Conservation (phyloP, 495 filamentous ascomycete genomes). For the Friedmanniomyces simplex region DNA sequence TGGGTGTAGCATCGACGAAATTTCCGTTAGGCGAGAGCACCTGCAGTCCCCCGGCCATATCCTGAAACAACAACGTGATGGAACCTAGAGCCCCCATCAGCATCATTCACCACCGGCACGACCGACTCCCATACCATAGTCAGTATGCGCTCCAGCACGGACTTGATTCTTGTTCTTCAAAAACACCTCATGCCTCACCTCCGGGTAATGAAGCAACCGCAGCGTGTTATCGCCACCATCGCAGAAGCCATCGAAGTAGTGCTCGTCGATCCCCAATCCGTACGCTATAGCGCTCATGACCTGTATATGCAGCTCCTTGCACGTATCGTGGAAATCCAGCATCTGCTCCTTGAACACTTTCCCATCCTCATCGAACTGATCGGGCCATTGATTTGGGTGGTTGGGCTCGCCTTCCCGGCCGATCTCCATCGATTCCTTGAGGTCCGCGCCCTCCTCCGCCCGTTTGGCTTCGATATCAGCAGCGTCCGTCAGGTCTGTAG, state of each 20-base stretch:
- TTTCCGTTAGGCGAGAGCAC: conserved; percentile 65
- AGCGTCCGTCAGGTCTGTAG: conserved; percentile 46
- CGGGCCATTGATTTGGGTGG: conserved; percentile 74
- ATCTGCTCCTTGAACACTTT: conserved; percentile 60
- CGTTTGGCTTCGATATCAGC: conserved; percentile 50
- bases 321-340: conserved; percentile 59
- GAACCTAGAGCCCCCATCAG: conserved; percentile 27
- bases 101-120: no score
- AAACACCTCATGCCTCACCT: conserved; percentile 58
- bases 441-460: conserved; percentile 49
- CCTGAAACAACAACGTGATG: conserved; percentile 85
- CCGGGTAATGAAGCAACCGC: conserved; percentile 81
- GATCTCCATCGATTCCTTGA: conserved; percentile 81
- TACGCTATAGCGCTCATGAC: conserved; percentile 86
- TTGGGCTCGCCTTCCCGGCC: conserved; percentile 60
- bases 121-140: conserved; percentile 46
- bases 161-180: conserved; percentile 53
- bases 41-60: conserved; percentile 70
- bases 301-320: conserved; percentile 62
- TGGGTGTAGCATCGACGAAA: conserved; percentile 76
- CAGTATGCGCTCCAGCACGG: conserved; percentile 74
- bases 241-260: conserved; percentile 69
- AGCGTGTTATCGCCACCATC: conserved; percentile 73
- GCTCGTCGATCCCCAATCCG: conserved; percentile 61
- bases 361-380: conserved; percentile 45